phyloP scores from a whole-genome alignment of 805 yeast species.

The Ogataea paraovalis region DNA sequence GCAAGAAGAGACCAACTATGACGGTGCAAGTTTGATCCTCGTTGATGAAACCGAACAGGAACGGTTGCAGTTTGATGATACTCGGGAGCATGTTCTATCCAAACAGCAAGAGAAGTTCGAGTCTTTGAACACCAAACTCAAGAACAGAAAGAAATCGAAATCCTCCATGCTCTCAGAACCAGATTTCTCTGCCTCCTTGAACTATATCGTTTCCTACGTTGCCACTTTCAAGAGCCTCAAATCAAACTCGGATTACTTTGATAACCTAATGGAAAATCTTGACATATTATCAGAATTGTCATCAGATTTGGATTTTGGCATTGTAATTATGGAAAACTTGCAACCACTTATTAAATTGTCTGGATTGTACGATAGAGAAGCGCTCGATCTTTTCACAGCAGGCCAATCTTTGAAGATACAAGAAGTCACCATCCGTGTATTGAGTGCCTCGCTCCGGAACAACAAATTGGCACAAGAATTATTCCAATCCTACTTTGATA shows the following conservation, averaged over 20 bases:
- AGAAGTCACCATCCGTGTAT: conserved; percentile 55
- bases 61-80: background rate
- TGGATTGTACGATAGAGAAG: conserved; percentile 22
- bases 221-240: background rate
- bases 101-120: background rate
- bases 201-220: conserved; percentile 5
- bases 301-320: conserved; percentile 64
- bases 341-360: conserved; percentile 29
- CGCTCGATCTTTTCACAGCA: conserved; percentile 1
- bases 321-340: conserved; percentile 37
- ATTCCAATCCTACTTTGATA: conserved; percentile 14
- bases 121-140: conserved; percentile 6
- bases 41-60: background rate
- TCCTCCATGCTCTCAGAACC: background rate
- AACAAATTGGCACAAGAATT: conserved; percentile 43
- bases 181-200: conserved; percentile 4
- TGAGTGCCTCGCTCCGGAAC: conserved; percentile 69
- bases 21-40: background rate
- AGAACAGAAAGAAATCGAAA: conserved; percentile 1
- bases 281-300: conserved; percentile 54
- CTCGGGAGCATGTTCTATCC: too few relatives aligned
- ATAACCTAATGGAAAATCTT: conserved; percentile 23
- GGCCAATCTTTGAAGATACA: conserved; percentile 24
- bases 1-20: conserved; percentile 11
- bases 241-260: conserved; percentile 4